These are phyloP conservation scores for Marsdenia floribunda DNA, from an alignment of 257 asterid genomes.

Conservation along the genomic window DNA sequence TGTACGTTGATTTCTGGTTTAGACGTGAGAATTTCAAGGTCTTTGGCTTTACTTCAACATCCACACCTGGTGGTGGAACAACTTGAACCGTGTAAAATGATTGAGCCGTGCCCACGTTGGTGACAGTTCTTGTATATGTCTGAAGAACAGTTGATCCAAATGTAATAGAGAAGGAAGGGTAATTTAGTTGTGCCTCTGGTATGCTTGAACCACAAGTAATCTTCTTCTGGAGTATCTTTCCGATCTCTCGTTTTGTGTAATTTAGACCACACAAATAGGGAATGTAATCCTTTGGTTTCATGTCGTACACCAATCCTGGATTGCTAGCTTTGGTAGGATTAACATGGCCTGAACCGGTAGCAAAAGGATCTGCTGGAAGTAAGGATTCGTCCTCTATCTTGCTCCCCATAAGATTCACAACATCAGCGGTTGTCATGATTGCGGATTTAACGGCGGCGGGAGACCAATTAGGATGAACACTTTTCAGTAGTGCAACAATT, in stretches of 20 bases:
- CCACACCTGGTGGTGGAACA: constrained; percentile 17
- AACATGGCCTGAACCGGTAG: constrained; percentile 48
- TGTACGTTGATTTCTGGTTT: constrained; percentile 3
- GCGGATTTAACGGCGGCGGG: constrained; percentile 50
- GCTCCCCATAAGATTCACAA: constrained; percentile 15
- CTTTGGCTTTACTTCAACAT: constrained; percentile 7
- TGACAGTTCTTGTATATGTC: constrained; percentile 18
- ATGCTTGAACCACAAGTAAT: constrained; percentile 28
- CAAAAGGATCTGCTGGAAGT: constrained; percentile 27
- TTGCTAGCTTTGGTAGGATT: constrained; percentile 39
- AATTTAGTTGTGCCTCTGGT: constrained; percentile 34
- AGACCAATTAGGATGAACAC: constrained; percentile 41
- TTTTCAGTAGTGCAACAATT: constrained; percentile 36
- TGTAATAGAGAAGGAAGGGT: constrained; percentile 34
- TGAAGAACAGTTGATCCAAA: constrained; percentile 5
- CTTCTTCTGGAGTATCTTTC: constrained; percentile 3
- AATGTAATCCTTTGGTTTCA: constrained; percentile 33
- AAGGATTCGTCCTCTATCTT: constrained; percentile 32
- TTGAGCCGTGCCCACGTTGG: constrained; percentile 19
- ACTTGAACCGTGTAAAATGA: constrained; percentile 18
- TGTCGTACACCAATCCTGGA: constrained; percentile 51
- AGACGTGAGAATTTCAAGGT: constrained; percentile 3
- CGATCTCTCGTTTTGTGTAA: constrained; percentile 27
- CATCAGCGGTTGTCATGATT: constrained; percentile 49
- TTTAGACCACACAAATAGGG: constrained; percentile 45